Evolutionary conservation across 1,284 basidiomycete species (phyloP).

Genomic region (Rhodotorula glutinis): DNA sequence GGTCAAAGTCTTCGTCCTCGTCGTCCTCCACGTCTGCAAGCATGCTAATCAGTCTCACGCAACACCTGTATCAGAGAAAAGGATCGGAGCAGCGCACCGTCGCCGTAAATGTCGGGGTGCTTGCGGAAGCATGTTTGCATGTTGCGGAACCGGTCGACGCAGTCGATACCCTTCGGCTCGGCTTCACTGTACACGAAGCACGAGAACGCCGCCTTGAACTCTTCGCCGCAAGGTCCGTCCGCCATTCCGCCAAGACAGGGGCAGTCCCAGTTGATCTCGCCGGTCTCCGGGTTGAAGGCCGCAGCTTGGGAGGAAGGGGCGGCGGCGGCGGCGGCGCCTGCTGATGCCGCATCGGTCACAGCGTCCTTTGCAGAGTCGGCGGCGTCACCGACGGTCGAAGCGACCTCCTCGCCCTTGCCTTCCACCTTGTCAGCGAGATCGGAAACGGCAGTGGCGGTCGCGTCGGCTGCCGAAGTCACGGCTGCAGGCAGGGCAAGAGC

Average conservation of each 20-base stretch:
- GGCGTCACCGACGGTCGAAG: too few relatives aligned
- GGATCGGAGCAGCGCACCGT: too few relatives aligned
- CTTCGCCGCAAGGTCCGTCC: slow-evolving; percentile 86
- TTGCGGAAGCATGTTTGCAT: slow-evolving; percentile 98
- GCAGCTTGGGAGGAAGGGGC: slow-evolving; percentile 41
- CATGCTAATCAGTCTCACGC: too few relatives aligned
- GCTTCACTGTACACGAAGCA: slow-evolving; percentile 93
- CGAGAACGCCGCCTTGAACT: slow-evolving; percentile 94
- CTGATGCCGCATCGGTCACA: slow-evolving; percentile 1
- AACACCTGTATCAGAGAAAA: slow-evolving; percentile 6
- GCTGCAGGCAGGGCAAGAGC: neutral
- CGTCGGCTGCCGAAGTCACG: neutral
- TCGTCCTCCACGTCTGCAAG: slow-evolving; percentile 30
- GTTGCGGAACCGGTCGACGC: slow-evolving; percentile 92
- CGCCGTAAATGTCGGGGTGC: slow-evolving; percentile 91
- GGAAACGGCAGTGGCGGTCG: too few relatives aligned
- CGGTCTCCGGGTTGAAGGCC: slow-evolving; percentile 82
- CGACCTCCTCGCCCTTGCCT: too few relatives aligned
- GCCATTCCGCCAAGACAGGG: slow-evolving; percentile 98
- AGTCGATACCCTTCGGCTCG: slow-evolving; percentile 97
- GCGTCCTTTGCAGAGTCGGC: too few relatives aligned
- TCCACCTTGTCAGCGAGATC: too few relatives aligned
- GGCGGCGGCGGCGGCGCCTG: too few relatives aligned
- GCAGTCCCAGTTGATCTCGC: slow-evolving; percentile 98
- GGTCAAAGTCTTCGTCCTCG: slow-evolving; percentile 35